Evolutionary conservation across 2,329 filamentous ascomycete genomes (phyloP), one percentile per base, ranked within the genome.

Genomic region (Dactylellina sp.): DNA sequence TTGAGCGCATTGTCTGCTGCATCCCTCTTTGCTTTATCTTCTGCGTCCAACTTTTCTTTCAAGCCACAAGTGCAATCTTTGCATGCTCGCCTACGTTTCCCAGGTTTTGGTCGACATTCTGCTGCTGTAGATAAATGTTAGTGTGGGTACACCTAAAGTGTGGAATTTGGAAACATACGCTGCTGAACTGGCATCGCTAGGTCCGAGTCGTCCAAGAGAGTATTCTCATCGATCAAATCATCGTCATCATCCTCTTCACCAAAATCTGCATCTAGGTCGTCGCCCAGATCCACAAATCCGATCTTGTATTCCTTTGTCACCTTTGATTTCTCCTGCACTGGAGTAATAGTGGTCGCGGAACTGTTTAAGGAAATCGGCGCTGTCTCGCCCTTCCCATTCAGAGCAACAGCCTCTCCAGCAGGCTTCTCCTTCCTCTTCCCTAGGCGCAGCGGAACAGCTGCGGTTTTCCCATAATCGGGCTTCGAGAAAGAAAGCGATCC

Each of bases 51-150:
- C 75, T 90, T 88, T 81, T 95, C 88, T 22, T 93, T 92, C 24
- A 99, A 88, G 56, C 95, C 95, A 80, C 95, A 99, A 7, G 91
- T 94, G 84, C 95, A 99, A 84, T 99, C 95, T 83, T 99, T 98
- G 85, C 95, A 99, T 68, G 95, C 93, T 75, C 93, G 89, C 63
- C 94, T 90, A 78, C 94, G 89, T 84, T 96, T 96, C 70, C 91
- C 92, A 47, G 89, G 86, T 82, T 95, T 92, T 52, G 94, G 93
- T 71, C 89, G 88, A 81, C 95, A 99, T 80, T 96, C 92, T 24
- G 89, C 87, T 59, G 95, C 93, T 91, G 16, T 24, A 37, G 49
- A 70, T 77, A 82, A 78, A 80, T 77, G 35, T 57, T 28, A 64
- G 12, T 9, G 46, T 32, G 20, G 7, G 25, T 24, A 76, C 28